phyloP scores from a whole-genome alignment of 225 moss, liverwort and hornwort genomes.

The Neckera pumila region DNA sequence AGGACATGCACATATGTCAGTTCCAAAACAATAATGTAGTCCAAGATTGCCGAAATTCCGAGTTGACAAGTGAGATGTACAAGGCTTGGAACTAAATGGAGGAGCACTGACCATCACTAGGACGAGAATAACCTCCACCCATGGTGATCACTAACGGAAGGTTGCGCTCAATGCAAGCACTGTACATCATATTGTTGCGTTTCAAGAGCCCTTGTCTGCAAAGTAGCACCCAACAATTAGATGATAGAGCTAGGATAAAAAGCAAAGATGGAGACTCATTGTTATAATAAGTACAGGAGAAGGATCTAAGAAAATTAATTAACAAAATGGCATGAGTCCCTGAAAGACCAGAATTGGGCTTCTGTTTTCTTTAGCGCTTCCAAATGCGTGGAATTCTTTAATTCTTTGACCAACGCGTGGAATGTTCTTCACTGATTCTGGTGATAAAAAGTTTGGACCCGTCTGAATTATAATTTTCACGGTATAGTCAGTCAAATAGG shows the following conservation, averaged over 20 bases:
- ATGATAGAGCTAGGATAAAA: neutral
- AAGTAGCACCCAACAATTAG: neutral
- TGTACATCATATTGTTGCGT: conserved; percentile 76
- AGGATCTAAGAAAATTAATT: neutral
- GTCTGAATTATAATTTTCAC: neutral
- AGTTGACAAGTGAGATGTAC: neutral
- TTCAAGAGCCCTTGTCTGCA: conserved; percentile 65
- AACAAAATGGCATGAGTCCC: neutral
- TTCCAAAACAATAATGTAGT: neutral
- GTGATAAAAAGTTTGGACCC: neutral
- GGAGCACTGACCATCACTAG: conserved; percentile 45
- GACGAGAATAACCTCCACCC: conserved; percentile 83
- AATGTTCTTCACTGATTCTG: neutral
- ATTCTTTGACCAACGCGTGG: neutral
- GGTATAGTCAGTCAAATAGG: neutral
- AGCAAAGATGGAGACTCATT: neutral
- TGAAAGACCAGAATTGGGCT: neutral
- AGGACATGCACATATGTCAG: neutral
- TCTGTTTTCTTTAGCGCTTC: neutral
- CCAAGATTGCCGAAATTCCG: neutral
- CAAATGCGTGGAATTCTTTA: neutral
- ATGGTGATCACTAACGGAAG: conserved; percentile 78
- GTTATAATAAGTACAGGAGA: neutral
- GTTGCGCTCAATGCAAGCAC: conserved; percentile 62
- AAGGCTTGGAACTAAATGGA: neutral